phyloP scores from a whole-genome alignment of 257 asterid genomes.

The Jaltomata sinuosa region DNA sequence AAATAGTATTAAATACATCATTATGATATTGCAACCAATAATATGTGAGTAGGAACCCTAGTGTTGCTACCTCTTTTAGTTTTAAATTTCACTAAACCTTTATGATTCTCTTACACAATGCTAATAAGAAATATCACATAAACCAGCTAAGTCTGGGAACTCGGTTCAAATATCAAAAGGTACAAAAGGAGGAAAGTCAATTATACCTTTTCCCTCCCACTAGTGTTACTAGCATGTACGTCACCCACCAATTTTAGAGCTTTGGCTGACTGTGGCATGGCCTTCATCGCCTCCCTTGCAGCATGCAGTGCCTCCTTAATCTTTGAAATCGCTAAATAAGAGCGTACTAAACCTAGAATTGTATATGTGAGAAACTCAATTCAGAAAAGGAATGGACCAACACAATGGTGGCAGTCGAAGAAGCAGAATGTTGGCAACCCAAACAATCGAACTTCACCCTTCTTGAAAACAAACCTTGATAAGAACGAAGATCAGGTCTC shows the following conservation, averaged over 20 bases:
- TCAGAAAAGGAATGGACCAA: not conserved
- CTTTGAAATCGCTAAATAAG: constrained; percentile 75
- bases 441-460: not conserved
- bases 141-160: not conserved
- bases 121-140: not conserved
- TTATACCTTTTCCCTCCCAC: constrained; percentile 80
- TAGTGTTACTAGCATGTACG: constrained; percentile 87
- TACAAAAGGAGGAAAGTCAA: not conserved
- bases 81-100: not conserved
- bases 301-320: constrained; percentile 87
- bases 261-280: constrained; percentile 98
- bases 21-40: not conserved
- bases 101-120: not conserved
- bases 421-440: not conserved
- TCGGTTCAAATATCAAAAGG: not conserved
- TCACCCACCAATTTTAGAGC: constrained; percentile 95
- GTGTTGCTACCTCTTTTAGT: not conserved
- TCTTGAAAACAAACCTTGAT: constrained; percentile 54
- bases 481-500: constrained; percentile 96
- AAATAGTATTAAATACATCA: not conserved
- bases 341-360: constrained; percentile 81
- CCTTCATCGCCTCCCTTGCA: constrained; percentile 98
- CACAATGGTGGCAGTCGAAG: not conserved
- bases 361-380: not conserved
- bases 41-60: not conserved